phyloP scores from a whole-genome alignment of 1,284 basidiomycete species.

The Anthracocystis setariae region DNA sequence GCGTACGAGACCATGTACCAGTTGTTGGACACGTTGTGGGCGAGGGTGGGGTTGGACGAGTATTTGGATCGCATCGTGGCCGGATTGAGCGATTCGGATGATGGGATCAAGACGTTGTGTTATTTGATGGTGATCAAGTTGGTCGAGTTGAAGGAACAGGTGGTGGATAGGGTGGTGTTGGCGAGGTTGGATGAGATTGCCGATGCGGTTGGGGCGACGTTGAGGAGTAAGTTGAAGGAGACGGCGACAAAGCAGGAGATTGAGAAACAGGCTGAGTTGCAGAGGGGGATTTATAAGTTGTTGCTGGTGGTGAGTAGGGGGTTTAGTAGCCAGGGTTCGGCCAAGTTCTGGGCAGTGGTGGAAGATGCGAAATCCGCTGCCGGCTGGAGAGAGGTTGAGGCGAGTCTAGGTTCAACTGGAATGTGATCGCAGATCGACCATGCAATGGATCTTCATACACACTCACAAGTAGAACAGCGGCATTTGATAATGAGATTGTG shows the following conservation, averaged over 20 bases:
- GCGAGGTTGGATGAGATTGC: conserved; percentile 88
- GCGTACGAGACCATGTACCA: conserved; percentile 98
- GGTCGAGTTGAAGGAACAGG: conserved; percentile 73
- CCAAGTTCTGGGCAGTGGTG: conserved; percentile 27
- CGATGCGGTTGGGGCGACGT: conserved; percentile 81
- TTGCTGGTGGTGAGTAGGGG: conserved; percentile 76
- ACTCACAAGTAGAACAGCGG: no score
- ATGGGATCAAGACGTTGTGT: conserved; percentile 96
- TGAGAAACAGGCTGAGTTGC: conserved; percentile 90
- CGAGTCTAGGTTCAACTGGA: not conserved
- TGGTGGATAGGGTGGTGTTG: conserved; percentile 76
- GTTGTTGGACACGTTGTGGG: conserved; percentile 87
- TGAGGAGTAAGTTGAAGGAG: conserved; percentile 77
- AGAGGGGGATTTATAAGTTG: conserved; percentile 85
- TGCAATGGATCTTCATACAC: not conserved
- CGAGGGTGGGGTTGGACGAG: conserved; percentile 83
- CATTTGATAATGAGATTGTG: conserved; percentile 61
- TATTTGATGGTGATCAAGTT: conserved; percentile 95
- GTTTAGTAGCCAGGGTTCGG: conserved; percentile 2
- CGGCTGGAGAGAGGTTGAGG: conserved; percentile 40
- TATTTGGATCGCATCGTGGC: conserved; percentile 84
- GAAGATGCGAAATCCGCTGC: conserved; percentile 26
- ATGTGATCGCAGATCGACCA: not conserved
- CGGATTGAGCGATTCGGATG: conserved; percentile 82
- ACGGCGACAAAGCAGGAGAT: conserved; percentile 94